phyloP scores from a whole-genome alignment of 2,329 filamentous ascomycete species.

The Drechslerella stenobrocha region DNA sequence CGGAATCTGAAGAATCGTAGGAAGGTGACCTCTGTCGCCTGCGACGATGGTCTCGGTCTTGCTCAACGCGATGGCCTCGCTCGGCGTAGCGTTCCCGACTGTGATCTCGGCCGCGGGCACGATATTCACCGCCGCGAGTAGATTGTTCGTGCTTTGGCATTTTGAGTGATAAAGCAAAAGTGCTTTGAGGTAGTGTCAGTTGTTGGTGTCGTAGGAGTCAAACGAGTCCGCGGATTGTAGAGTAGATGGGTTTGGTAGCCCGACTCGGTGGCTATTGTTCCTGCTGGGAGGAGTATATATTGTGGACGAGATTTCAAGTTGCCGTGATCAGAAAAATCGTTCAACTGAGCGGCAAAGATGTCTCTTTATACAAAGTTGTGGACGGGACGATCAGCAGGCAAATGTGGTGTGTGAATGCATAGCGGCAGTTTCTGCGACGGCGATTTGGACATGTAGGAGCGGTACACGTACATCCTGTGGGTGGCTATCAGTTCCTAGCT shows the following conservation, averaged over 20 bases:
- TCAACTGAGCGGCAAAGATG: slow-evolving; percentile 19
- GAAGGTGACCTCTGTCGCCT: slow-evolving; percentile 44
- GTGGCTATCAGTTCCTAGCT: slow-evolving; percentile 22
- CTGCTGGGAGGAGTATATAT: not conserved
- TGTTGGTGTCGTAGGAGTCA: not conserved
- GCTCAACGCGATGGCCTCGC: slow-evolving; percentile 32
- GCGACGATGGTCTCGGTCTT: slow-evolving; percentile 24
- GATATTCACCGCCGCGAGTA: slow-evolving; percentile 29
- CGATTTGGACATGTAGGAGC: not conserved
- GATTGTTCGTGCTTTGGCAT: slow-evolving; percentile 41
- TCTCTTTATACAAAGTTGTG: slow-evolving; percentile 16
- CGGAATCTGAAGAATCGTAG: slow-evolving; percentile 32
- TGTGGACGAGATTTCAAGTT: not conserved
- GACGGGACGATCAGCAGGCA: slow-evolving; percentile 11
- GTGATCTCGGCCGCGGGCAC: slow-evolving; percentile 13
- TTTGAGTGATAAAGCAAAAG: slow-evolving; percentile 4
- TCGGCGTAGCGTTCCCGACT: slow-evolving; percentile 8
- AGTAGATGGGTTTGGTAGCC: not conserved
- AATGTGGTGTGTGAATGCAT: slow-evolving; percentile 17
- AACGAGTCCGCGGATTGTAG: not conserved
- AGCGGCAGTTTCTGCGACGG: slow-evolving; percentile 27
- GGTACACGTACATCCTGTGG: slow-evolving; percentile 6
- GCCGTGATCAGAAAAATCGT: not conserved
- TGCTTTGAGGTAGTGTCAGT: not conserved
- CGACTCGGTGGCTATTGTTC: too few relatives aligned